A percentile compares a stretch with the other conserved stretches of the same genome.
Evolutionary conservation across 495 filamentous ascomycete species (phyloP).

Genomic region (Penicillium canescens): DNA sequence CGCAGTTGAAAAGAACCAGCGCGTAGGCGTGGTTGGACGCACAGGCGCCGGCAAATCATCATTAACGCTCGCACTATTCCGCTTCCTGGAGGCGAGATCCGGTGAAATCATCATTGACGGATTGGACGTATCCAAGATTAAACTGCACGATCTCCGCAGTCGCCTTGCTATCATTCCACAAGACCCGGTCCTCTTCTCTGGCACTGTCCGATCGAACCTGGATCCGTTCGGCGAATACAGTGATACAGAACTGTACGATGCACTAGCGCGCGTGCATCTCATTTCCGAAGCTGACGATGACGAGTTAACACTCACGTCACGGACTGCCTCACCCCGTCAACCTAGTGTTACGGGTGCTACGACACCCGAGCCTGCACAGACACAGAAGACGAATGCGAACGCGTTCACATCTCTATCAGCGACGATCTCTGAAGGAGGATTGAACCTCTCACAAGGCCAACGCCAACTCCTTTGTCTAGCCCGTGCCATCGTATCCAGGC

Average conservation of each 20-base stretch:
- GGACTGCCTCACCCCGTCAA: constrained; percentile 26
- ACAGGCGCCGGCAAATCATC: constrained; percentile 89
- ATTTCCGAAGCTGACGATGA: constrained; percentile 43
- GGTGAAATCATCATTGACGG: constrained; percentile 76
- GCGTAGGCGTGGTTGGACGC: constrained; percentile 80
- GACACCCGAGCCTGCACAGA: constrained; percentile 24
- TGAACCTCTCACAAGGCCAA: constrained; percentile 85
- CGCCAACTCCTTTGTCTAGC: constrained; percentile 87
- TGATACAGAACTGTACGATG: constrained; percentile 72
- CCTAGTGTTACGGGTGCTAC: constrained; percentile 23
- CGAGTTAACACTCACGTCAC: constrained; percentile 34
- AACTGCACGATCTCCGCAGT: constrained; percentile 69
- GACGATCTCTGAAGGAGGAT: constrained; percentile 71
- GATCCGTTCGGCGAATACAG: constrained; percentile 76
- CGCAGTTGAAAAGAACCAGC: constrained; percentile 67
- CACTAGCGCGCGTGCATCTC: constrained; percentile 75
- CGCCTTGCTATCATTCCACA: constrained; percentile 83
- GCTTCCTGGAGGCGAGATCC: constrained; percentile 72
- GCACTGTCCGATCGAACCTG: constrained; percentile 79
- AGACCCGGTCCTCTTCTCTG: constrained; percentile 85
- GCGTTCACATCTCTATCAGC: constrained; percentile 60
- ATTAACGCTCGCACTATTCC: constrained; percentile 79
- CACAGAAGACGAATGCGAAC: constrained; percentile 55
- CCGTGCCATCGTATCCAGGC: constrained; percentile 76
- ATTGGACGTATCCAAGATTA: constrained; percentile 72